These are phyloP conservation scores for Phytophthora cactorum DNA, from an alignment of 352 stramenopile species.

Conservation along the genomic window DNA sequence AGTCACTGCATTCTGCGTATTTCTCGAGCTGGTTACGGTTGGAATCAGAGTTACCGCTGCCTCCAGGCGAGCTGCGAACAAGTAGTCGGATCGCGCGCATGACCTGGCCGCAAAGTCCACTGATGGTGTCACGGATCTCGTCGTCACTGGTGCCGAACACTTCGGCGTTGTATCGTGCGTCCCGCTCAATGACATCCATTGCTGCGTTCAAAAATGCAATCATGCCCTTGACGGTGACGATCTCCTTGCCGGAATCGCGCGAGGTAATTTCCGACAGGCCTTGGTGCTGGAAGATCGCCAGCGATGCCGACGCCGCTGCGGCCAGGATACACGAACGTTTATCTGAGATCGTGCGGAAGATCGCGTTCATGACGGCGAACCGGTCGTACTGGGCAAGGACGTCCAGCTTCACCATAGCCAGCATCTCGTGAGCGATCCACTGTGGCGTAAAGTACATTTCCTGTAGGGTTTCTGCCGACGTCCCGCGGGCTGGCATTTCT, in stretches of 20 bases:
- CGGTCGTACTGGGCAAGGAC: constrained; percentile 64
- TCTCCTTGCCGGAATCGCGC: constrained; percentile 20
- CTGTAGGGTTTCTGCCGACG: constrained; percentile 38
- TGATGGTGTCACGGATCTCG: constrained; percentile 45
- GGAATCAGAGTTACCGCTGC: constrained; percentile 39
- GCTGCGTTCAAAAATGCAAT: constrained; percentile 60
- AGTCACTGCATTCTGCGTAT: constrained; percentile 65
- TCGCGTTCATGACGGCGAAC: constrained; percentile 62
- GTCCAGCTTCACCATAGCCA: constrained; percentile 60
- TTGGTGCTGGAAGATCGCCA: constrained; percentile 81
- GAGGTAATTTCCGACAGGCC: constrained; percentile 23
- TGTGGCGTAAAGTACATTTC: constrained; percentile 53
- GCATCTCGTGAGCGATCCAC: constrained; percentile 56
- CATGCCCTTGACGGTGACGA: constrained; percentile 69
- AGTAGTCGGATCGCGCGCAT: constrained; percentile 61
- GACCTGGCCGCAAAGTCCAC: constrained; percentile 48
- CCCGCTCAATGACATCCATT: constrained; percentile 49
- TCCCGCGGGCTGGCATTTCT: constrained; percentile 34
- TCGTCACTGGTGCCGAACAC: constrained; percentile 45
- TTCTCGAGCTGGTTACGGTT: constrained; percentile 75
- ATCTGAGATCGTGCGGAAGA: constrained; percentile 53
- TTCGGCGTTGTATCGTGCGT: constrained; percentile 43
- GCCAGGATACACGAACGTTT: constrained; percentile 47
- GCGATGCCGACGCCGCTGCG: constrained; percentile 36
- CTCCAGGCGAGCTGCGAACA: constrained; percentile 59